A percentile compares a stretch with the other conserved stretches of the same genome.
Conservation (phyloP, 768 basidiomycete genomes). For the Collybiopsis confluens region DNA sequence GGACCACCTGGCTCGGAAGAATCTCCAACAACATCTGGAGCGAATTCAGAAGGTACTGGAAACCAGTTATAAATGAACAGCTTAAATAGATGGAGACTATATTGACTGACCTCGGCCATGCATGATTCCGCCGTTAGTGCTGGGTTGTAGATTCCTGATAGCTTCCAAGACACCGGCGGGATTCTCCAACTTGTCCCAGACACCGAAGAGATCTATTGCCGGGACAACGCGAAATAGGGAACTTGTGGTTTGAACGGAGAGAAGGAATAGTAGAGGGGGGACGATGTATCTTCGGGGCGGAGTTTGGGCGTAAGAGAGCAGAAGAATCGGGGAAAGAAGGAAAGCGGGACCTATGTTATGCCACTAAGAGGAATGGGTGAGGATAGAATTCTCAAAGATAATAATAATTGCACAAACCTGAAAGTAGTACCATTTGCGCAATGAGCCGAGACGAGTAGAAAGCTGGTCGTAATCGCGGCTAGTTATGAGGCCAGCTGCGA, state of each 20-base stretch:
- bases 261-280: too few relatives aligned
- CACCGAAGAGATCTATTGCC: neutral
- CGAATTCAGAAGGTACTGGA: neutral
- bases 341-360: neutral
- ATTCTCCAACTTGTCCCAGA: constrained; percentile 4
- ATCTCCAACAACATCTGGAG: neutral
- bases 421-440: neutral
- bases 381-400: neutral
- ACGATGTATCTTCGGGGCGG: too few relatives aligned
- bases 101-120: too few relatives aligned
- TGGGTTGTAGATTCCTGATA: neutral
- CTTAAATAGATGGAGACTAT: too few relatives aligned
- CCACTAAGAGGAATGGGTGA: neutral
- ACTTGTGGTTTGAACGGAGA: too few relatives aligned
- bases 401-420: neutral
- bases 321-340: too few relatives aligned
- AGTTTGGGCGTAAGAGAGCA: too few relatives aligned
- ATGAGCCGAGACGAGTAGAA: neutral
- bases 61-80: too few relatives aligned
- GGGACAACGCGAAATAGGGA: too few relatives aligned
- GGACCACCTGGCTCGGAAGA: neutral
- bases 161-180: neutral
- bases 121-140: too few relatives aligned
- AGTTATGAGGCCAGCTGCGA: neutral
- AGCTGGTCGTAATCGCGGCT: neutral